Percentiles rank a stretch among this genome's conserved stretches.
phyloP scores from a whole-genome alignment of 768 basidiomycete species.

The Naematelia encephala region DNA sequence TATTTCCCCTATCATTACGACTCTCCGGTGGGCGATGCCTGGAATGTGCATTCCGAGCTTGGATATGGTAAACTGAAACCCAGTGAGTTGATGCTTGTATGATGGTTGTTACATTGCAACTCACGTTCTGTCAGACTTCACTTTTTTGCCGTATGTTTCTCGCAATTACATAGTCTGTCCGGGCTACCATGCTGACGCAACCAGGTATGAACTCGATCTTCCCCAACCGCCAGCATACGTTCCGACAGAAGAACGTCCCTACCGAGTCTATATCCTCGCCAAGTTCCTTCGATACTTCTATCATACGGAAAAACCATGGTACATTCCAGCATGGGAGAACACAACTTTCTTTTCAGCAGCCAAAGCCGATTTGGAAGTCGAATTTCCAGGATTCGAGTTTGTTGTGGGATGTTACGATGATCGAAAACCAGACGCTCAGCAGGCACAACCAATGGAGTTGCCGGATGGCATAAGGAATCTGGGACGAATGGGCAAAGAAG shows the following conservation, averaged over 20 bases:
- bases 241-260: constrained; percentile 7
- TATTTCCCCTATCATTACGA: constrained; percentile 20
- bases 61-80: constrained; percentile 1
- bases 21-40: constrained; percentile 16
- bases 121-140: background rate
- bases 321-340: constrained; percentile 6
- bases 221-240: constrained; percentile 12
- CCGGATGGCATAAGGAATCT: constrained; percentile 13
- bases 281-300: constrained; percentile 24
- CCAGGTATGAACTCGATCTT: constrained; percentile 8
- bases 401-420: constrained; percentile 22
- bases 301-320: constrained; percentile 11
- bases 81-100: constrained; percentile 8
- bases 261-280: constrained; percentile 23
- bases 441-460: constrained; percentile 8
- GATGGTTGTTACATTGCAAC: background rate
- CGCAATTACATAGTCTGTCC: background rate
- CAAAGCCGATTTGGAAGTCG: constrained; percentile 9
- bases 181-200: no score
- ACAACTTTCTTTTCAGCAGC: constrained; percentile 13
- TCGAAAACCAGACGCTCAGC: constrained; percentile 6
- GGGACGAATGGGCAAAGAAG: constrained; percentile 10
- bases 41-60: constrained; percentile 19
- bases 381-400: constrained; percentile 24
- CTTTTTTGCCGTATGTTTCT: background rate